Evolutionary conservation across 192 early-diverging fungal genomes (phyloP).

Genomic region (Podila epicladia): DNA sequence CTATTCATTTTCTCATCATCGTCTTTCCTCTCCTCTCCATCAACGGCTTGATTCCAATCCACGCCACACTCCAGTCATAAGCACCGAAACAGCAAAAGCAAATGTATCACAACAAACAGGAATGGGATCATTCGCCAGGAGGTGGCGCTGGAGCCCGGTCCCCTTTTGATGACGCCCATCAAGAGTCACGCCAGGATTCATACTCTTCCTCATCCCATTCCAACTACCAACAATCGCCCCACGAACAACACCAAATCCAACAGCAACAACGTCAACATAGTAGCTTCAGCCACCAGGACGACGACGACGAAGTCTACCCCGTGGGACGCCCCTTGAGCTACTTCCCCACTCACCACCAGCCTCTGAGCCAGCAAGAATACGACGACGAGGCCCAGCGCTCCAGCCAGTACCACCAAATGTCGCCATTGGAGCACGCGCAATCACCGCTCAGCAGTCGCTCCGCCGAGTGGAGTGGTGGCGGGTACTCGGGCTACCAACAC

Average conservation of each 20-base stretch:
- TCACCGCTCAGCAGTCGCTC: conserved; percentile 34
- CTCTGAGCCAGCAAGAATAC: conserved; percentile 41
- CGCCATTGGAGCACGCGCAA: conserved; percentile 23
- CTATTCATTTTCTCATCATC: neutral
- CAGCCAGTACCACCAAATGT: conserved; percentile 34
- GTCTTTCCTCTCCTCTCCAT: neutral
- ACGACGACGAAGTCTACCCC: conserved; percentile 31
- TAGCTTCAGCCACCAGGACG: conserved; percentile 7
- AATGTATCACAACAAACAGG: conserved; percentile 2
- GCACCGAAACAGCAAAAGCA: neutral
- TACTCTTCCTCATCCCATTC: neutral
- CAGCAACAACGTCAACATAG: conserved; percentile 4
- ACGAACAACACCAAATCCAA: neutral
- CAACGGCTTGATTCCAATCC: neutral
- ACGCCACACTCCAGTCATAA: neutral
- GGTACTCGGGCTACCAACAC: conserved; percentile 33
- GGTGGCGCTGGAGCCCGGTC: neutral
- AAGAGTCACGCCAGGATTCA: neutral
- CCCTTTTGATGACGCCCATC: neutral
- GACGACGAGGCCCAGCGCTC: conserved; percentile 34
- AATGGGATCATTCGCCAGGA: neutral
- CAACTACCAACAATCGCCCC: neutral
- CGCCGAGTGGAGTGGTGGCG: conserved; percentile 22
- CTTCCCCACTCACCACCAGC: conserved; percentile 49
- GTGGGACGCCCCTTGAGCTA: conserved; percentile 46